Evolutionary conservation across 2,329 filamentous ascomycete genomes (phyloP).

Genomic region (Neoscytalidium dimidiatum): DNA sequence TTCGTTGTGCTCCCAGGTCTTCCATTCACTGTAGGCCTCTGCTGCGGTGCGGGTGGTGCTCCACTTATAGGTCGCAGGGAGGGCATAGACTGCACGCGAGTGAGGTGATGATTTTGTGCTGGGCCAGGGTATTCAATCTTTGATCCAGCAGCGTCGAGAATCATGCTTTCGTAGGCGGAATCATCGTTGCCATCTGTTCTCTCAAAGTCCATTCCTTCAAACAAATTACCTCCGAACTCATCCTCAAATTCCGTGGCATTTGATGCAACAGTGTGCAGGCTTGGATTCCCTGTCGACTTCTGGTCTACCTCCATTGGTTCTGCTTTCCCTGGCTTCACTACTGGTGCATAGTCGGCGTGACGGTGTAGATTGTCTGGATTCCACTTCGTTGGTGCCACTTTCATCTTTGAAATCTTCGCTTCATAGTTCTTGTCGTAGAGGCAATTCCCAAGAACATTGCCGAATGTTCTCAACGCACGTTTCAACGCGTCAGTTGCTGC

Average conservation of each 20-base stretch:
- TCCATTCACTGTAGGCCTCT: constrained; percentile 23
- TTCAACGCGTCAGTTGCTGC: constrained; percentile 94
- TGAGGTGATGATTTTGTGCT: constrained; percentile 15
- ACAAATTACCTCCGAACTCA: constrained; percentile 56
- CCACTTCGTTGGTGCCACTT: constrained; percentile 75
- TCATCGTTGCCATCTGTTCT: constrained; percentile 7
- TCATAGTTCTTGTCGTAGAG: constrained; percentile 97
- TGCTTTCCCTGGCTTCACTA: constrained; percentile 44
- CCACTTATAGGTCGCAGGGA: constrained; percentile 22
- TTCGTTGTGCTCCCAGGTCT: constrained; percentile 5
- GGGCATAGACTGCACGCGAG: constrained; percentile 30
- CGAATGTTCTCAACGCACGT: constrained; percentile 84
- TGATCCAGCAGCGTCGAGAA: background rate
- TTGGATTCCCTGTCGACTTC: constrained; percentile 29
- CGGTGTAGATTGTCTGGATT: constrained; percentile 79
- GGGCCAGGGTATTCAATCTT: constrained; percentile 20
- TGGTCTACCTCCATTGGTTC: constrained; percentile 24
- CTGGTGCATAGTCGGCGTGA: constrained; percentile 69
- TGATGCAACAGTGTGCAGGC: constrained; percentile 36
- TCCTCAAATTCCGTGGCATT: constrained; percentile 52
- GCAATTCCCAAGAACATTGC: constrained; percentile 96
- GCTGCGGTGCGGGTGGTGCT: constrained; percentile 27
- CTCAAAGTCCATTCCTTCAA: constrained; percentile 53
- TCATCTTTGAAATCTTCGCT: constrained; percentile 85
- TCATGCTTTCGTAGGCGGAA: constrained; percentile 19